Percentiles rank a stretch among this genome's conserved stretches.
phyloP scores from a whole-genome alignment of 176 grass and related monocot species.

The Hsuehochloa calcarea region DNA sequence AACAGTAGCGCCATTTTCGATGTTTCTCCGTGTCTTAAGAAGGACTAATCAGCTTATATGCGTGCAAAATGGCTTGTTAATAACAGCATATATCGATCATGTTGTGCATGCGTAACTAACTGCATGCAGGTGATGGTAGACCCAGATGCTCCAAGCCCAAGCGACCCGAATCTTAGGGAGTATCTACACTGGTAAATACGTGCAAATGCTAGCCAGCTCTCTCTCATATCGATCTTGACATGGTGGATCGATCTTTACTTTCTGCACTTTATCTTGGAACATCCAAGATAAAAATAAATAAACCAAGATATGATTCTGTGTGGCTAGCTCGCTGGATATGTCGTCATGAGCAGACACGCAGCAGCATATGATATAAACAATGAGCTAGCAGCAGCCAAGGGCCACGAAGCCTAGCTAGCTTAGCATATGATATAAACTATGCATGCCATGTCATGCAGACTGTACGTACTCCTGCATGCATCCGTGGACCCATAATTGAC shows the following conservation, averaged over 20 bases:
- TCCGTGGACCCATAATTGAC: no score
- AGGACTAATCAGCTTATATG: neutral
- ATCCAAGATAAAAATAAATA: neutral
- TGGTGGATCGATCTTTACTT: neutral
- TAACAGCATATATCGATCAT: neutral
- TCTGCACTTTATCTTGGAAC: no score
- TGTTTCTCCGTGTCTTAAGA: neutral
- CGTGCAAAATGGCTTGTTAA: neutral
- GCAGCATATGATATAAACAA: neutral
- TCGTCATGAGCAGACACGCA: neutral
- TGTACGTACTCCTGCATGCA: no score
- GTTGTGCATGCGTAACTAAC: neutral
- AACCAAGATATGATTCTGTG: neutral
- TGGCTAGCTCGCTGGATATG: neutral
- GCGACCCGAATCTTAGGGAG: constrained; percentile 61
- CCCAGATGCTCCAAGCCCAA: constrained; percentile 83
- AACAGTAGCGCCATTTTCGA: neutral
- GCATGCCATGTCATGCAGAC: neutral
- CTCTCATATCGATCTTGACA: no score
- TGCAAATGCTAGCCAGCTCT: no score
- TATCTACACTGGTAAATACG: constrained; percentile 62
- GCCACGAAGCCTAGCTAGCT: neutral
- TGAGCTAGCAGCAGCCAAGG: neutral
- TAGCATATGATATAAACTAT: neutral
- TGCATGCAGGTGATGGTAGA: constrained; percentile 84